phyloP scores from a whole-genome alignment of 257 asterid species.

The Petrea volubilis region DNA sequence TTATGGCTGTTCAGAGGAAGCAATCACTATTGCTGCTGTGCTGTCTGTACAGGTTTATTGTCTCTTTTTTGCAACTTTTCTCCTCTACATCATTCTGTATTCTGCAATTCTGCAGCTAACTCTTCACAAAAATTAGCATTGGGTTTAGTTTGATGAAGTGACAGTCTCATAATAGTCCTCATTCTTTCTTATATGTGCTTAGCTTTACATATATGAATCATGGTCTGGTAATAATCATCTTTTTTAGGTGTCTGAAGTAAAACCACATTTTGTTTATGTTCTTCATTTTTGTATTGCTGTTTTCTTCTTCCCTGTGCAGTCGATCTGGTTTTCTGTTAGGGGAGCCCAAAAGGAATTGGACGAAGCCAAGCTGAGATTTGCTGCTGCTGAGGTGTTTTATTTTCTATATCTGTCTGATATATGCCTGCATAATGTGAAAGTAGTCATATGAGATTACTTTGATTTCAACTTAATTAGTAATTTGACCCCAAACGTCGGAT shows the following conservation, averaged over 20 bases:
- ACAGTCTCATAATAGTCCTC: background rate
- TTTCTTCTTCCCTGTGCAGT: conserved; percentile 43
- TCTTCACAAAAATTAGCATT: background rate
- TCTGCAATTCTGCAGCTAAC: conserved; percentile 3
- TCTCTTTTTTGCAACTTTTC: background rate
- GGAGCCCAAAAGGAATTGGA: conserved; percentile 89
- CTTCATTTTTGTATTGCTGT: too few relatives aligned
- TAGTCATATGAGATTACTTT: background rate
- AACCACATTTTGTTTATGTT: background rate
- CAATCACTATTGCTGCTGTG: conserved; percentile 85
- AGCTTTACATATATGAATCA: too few relatives aligned
- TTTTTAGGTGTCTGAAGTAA: too few relatives aligned
- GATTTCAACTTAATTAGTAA: background rate
- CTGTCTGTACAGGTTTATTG: conserved; percentile 80
- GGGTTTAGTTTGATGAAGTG: conserved; percentile 2
- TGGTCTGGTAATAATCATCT: too few relatives aligned
- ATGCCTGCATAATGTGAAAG: too few relatives aligned
- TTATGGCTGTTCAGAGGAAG: conserved; percentile 90
- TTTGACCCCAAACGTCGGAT: background rate
- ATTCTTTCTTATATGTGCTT: background rate
- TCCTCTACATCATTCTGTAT: too few relatives aligned
- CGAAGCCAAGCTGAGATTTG: conserved; percentile 93
- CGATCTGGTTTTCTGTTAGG: conserved; percentile 77
- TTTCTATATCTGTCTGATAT: too few relatives aligned
- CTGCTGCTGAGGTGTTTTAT: conserved; percentile 88